Evolutionary conservation across 352 stramenopile genomes (phyloP), one percentile per base, ranked within the genome.

Genomic region (Peronospora destructor): DNA sequence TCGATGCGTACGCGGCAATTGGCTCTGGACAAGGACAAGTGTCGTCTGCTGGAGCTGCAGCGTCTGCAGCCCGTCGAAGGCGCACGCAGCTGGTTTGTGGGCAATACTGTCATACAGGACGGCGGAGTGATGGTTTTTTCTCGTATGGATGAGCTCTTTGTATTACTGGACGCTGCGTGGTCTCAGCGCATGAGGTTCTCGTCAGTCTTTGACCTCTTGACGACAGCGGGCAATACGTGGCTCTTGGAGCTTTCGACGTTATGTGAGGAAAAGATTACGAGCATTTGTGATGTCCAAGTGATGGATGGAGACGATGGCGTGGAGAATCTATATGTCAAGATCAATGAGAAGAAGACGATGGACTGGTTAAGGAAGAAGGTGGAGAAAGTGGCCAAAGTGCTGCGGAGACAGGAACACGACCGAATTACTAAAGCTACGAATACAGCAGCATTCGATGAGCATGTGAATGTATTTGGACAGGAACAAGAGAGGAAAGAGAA

Each of bases 61-160:
- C 73, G 71, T 43, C 41, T 90, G 51, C 73, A 86, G 54, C 76
- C 72, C 35, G 36, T 83, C 6, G 57, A 80, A 28, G 71, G 83
- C 47, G 54, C 67, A 42, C 63, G 76, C 17, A 88, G 76, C 57
- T 91, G 79, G 79, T 91, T 91, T 53, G 59, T 87, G 9, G 75
- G 71, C n/a, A 87, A 85, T 50, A 41, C 61, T 45, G 82, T 90
- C 36, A 43, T 80, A 28, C 72, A 87, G 64, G 70, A 90, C 43
- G 81, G 78, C 10, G 73, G 64, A 32, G 8, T 89, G 13, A 59
- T 78, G 21, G 60, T 89, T 32, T 71, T 90, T 16, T 81, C 82
- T 6, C 73, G 66, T 7, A 57, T 90, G 29, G 78, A 92, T 28
- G 64, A 76, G 29, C 60, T 87, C 2, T 90, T 90, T 37, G 76